phyloP scores from a whole-genome alignment of 2,329 filamentous ascomycete genomes.

The Epichloe glyceriae region DNA sequence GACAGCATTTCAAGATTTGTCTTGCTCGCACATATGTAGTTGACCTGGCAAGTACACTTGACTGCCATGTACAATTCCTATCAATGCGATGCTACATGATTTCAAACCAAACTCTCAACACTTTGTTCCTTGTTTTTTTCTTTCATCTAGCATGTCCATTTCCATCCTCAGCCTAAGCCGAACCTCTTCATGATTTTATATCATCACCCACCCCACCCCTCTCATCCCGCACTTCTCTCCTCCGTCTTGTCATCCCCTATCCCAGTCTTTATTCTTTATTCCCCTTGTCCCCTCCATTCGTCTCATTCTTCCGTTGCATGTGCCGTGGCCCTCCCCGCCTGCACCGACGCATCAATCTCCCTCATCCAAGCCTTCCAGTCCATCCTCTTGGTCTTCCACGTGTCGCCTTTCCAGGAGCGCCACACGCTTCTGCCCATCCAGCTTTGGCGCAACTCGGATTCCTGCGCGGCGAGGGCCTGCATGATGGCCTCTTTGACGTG shows the following conservation, averaged over 20 bases:
- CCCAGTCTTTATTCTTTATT: neutral
- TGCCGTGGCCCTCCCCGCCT: neutral
- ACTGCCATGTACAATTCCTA: no score
- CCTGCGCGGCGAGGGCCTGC: constrained; percentile 31
- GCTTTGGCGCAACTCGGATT: constrained; percentile 36
- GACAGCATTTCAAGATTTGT: no score
- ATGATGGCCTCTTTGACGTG: constrained; percentile 46
- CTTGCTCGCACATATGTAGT: no score
- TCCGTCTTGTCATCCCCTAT: neutral
- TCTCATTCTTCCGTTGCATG: neutral
- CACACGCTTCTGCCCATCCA: constrained; percentile 44
- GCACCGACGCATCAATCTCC: constrained; percentile 23
- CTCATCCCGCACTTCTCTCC: neutral
- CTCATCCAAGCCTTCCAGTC: constrained; percentile 48
- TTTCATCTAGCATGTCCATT: no score
- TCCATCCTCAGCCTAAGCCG: no score
- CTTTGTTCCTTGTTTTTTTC: no score
- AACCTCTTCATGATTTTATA: no score
- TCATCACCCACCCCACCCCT: neutral
- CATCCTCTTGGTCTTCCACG: constrained; percentile 37
- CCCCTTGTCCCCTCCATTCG: neutral
- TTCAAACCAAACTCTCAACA: no score
- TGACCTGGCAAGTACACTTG: no score
- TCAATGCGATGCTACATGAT: no score
- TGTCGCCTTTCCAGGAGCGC: constrained; percentile 44